Percentiles rank a stretch among this genome's conserved stretches.
phyloP scores from a whole-genome alignment of 2,329 filamentous ascomycete species.

The Epichloe hybrida region DNA sequence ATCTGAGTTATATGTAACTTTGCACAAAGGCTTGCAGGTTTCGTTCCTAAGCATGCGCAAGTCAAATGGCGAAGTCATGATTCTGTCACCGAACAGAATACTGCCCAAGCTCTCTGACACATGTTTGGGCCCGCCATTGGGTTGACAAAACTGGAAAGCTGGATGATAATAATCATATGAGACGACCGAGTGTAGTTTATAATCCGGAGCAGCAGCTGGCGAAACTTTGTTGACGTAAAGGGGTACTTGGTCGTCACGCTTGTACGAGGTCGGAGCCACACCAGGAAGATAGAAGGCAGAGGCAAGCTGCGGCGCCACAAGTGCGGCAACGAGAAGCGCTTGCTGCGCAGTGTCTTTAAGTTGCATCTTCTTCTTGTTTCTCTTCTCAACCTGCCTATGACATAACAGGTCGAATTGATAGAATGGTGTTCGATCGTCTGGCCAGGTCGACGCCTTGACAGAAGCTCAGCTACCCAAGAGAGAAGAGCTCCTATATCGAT shows the following conservation, averaged over 20 bases:
- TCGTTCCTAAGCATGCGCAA: slow-evolving; percentile 78
- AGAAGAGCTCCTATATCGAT: not conserved
- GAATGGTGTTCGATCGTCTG: not conserved
- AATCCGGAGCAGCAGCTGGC: slow-evolving; percentile 66
- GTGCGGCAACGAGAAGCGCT: slow-evolving; percentile 35
- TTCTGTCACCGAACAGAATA: slow-evolving; percentile 93
- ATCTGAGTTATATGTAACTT: slow-evolving; percentile 46
- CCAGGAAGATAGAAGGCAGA: slow-evolving; percentile 91
- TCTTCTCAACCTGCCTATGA: not conserved
- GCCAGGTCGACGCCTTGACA: not conserved
- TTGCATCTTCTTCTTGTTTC: slow-evolving; percentile 24
- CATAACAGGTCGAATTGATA: slow-evolving; percentile 3
- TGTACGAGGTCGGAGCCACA: slow-evolving; percentile 87
- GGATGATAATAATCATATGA: slow-evolving; percentile 94
- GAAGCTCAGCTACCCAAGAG: not conserved
- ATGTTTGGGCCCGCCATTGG: slow-evolving; percentile 60
- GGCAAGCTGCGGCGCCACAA: slow-evolving; percentile 38
- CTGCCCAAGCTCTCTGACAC: slow-evolving; percentile 76
- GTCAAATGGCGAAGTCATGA: slow-evolving; percentile 91
- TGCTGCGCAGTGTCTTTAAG: slow-evolving; percentile 31
- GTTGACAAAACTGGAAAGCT: slow-evolving; percentile 77
- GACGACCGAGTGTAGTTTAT: slow-evolving; percentile 79
- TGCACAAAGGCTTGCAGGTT: slow-evolving; percentile 71
- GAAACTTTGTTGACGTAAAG: slow-evolving; percentile 89
- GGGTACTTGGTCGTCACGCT: slow-evolving; percentile 63